These are phyloP conservation scores for Lecanosticta acicola DNA, from an alignment of 2,329 filamentous ascomycete species.

Conservation along the genomic window DNA sequence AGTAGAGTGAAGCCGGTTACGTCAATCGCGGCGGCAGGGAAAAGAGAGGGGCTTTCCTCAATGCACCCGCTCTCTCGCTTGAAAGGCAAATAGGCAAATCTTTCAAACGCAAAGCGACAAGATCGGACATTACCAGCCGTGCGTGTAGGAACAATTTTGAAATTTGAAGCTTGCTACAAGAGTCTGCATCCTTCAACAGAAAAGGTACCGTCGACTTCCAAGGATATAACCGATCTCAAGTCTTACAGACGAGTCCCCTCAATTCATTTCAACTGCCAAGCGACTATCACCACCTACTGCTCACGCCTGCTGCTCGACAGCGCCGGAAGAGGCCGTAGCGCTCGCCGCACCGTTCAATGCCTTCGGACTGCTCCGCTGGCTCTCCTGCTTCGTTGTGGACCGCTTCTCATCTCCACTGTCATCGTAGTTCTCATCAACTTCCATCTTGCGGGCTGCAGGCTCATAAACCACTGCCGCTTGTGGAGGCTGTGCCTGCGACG, in stretches of 20 bases:
- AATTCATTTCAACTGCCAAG: background rate
- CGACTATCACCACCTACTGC: background rate
- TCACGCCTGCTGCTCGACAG: constrained; percentile 15
- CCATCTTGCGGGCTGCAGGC: constrained; percentile 88
- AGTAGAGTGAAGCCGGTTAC: background rate
- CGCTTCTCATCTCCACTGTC: constrained; percentile 77
- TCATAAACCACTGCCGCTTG: constrained; percentile 54
- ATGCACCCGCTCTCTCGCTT: no score
- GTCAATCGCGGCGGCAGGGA: background rate
- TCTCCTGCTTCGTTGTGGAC: constrained; percentile 39
- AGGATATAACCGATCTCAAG: no score
- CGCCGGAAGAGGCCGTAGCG: constrained; percentile 9
- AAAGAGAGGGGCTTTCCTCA: no score
- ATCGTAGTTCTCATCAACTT: constrained; percentile 96
- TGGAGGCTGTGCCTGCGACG: constrained; percentile 39
- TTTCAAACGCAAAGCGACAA: no score
- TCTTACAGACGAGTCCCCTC: no score
- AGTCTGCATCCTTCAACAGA: no score
- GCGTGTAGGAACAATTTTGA: no score
- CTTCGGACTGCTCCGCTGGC: constrained; percentile 41
- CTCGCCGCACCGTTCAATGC: constrained; percentile 19
- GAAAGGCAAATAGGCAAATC: background rate
- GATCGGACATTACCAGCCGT: no score
- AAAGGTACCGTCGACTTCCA: no score
- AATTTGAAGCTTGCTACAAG: no score